Percentiles rank a stretch among this genome's conserved stretches.
These are phyloP conservation scores for Leishmania tarentolae DNA, from an alignment of 208 protist species.

Conservation along the genomic window DNA sequence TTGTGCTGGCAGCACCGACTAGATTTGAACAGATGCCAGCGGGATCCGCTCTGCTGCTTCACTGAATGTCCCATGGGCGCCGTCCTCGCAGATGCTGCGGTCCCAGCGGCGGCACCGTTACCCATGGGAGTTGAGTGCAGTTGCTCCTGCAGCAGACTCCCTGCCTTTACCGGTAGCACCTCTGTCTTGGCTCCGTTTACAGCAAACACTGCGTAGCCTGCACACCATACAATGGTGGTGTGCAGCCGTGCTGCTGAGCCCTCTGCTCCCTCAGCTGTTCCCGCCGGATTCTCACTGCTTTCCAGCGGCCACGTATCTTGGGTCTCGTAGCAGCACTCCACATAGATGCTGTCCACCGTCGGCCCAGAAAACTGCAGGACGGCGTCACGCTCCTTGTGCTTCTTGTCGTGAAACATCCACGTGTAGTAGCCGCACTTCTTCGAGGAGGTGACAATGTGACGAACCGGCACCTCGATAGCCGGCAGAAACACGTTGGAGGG, in stretches of 20 bases:
- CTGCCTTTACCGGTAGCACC: slow-evolving; percentile 36
- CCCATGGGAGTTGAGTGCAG: neutral
- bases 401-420: slow-evolving; percentile 61
- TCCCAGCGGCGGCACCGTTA: neutral
- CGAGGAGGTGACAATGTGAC: slow-evolving; percentile 30
- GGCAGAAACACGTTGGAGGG: slow-evolving; percentile 58
- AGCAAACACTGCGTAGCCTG: slow-evolving; percentile 58
- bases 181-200: slow-evolving; percentile 32
- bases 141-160: slow-evolving; percentile 48
- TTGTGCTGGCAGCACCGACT: slow-evolving; percentile 3
- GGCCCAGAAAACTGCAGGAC: slow-evolving; percentile 44
- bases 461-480: slow-evolving; percentile 54
- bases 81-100: neutral
- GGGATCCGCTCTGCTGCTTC: slow-evolving; percentile 9
- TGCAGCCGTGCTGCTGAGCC: neutral
- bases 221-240: slow-evolving; percentile 57
- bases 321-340: slow-evolving; percentile 83
- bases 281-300: neutral
- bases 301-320: slow-evolving; percentile 1
- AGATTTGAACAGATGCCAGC: neutral
- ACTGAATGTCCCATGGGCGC: neutral
- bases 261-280: neutral
- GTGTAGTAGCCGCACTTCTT: slow-evolving; percentile 49
- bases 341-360: slow-evolving; percentile 56
- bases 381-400: slow-evolving; percentile 18